These are phyloP conservation scores for Cornus kousa DNA, from an alignment of 148 eudicot genomes.

Conservation along the genomic window DNA sequence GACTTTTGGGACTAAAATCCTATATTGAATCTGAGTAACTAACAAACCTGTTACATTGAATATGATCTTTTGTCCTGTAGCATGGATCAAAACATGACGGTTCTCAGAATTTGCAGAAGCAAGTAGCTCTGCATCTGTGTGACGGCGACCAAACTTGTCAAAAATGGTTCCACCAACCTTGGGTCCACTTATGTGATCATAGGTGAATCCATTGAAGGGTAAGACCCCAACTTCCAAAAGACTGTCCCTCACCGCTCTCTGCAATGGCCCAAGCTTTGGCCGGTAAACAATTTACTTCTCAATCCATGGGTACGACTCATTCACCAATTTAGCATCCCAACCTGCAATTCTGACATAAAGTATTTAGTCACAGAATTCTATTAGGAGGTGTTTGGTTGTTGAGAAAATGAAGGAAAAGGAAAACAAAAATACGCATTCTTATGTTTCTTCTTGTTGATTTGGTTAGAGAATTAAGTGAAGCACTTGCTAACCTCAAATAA, in stretches of 20 bases:
- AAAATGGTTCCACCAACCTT: constrained; percentile 95
- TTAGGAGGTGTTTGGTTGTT: no score
- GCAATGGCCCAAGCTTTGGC: constrained; percentile 70
- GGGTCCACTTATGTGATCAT: constrained; percentile 85
- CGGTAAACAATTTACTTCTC: constrained; percentile 73
- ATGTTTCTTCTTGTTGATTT: no score
- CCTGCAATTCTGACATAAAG: no score
- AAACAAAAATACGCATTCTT: no score
- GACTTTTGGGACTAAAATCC: no score
- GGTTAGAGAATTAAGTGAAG: no score
- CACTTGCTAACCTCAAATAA: no score
- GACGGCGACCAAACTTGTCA: constrained; percentile 66
- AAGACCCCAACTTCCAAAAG: constrained; percentile 74
- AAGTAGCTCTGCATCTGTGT: constrained; percentile 85
- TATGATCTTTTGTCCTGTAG: constrained; percentile 62
- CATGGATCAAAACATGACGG: constrained; percentile 63
- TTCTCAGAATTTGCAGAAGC: constrained; percentile 58
- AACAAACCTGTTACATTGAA: constrained; percentile 50
- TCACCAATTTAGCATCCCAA: constrained; percentile 35
- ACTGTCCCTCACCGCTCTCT: constrained; percentile 65
- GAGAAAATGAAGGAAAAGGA: no score
- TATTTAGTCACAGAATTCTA: no score
- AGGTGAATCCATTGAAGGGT: constrained; percentile 90
- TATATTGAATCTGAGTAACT: background rate
- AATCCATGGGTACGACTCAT: constrained; percentile 84